Evolutionary conservation across 73 alveolate genomes (phyloP).

Genomic region (Loxodes magnus): DNA sequence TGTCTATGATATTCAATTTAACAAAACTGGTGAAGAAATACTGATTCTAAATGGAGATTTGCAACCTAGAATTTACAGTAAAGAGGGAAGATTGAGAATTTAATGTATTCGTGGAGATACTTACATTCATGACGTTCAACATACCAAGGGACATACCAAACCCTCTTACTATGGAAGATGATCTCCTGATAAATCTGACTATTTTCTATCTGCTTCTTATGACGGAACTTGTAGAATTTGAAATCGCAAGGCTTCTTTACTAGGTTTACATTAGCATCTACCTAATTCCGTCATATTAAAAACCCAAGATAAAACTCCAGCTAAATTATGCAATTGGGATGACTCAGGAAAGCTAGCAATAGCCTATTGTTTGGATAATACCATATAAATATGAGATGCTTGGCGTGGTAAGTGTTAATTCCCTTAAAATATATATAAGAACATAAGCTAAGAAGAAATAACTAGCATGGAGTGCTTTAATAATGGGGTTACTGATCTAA

Average conservation of each 20-base stretch:
- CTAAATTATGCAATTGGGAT: neutral
- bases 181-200: conserved; percentile 57
- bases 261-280: conserved; percentile 68
- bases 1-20: too few relatives aligned
- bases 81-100: conserved; percentile 60
- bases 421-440: conserved; percentile 51
- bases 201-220: conserved; percentile 52
- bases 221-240: conserved; percentile 79
- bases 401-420: conserved; percentile 13
- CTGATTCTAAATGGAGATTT: too few relatives aligned
- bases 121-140: conserved; percentile 73
- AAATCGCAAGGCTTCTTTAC: conserved; percentile 53
- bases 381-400: conserved; percentile 41
- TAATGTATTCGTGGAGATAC: conserved; percentile 80
- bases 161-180: conserved; percentile 68
- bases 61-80: conserved; percentile 56
- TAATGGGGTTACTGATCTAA: conserved; percentile 42
- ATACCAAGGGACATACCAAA: conserved; percentile 85
- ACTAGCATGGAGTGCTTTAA: conserved; percentile 55
- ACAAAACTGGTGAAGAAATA: too few relatives aligned
- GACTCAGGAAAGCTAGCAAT: conserved; percentile 13
- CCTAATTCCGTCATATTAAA: conserved; percentile 34
- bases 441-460: conserved; percentile 31
- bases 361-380: conserved; percentile 45
- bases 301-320: neutral